Evolutionary conservation across 139 green algal species (phyloP).

Genomic region (Chlorella sp.): DNA sequence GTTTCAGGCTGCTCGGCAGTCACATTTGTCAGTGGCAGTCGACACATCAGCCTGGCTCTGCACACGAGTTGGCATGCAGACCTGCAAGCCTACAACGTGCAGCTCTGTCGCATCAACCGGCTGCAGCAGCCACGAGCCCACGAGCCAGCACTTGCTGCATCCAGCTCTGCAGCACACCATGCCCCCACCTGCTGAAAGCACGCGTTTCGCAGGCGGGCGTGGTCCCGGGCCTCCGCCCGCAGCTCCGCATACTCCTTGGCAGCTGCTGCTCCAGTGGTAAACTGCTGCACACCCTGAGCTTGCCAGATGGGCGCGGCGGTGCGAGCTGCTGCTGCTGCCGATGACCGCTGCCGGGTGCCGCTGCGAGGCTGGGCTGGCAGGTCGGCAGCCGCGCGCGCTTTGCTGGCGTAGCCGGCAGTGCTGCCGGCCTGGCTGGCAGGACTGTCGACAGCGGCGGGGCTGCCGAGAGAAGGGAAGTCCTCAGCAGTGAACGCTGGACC

Average conservation of each 20-base stretch:
- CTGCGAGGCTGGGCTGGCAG: not conserved
- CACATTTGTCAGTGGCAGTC: too few species aligned
- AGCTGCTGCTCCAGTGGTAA: slow-evolving; percentile 63
- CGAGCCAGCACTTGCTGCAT: too few species aligned
- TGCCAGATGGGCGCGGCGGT: not conserved
- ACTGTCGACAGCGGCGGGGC: not conserved
- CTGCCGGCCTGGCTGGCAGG: not conserved
- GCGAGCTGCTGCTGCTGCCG: not conserved
- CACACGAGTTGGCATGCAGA: too few species aligned
- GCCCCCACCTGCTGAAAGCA: slow-evolving; percentile 73
- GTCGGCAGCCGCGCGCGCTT: not conserved
- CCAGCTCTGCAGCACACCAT: not conserved
- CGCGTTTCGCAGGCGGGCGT: slow-evolving; percentile 69
- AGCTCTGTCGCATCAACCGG: too few species aligned
- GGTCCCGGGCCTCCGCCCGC: slow-evolving; percentile 64
- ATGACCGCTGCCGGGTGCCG: not conserved
- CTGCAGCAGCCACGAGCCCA: too few species aligned
- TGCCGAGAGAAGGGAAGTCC: slow-evolving; percentile 50
- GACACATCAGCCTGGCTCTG: too few species aligned
- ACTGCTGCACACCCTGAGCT: slow-evolving; percentile 41
- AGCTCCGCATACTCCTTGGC: slow-evolving; percentile 59
- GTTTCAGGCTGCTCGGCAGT: too few species aligned
- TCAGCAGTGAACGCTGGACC: slow-evolving; percentile 33
- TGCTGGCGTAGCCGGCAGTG: slow-evolving; percentile 21
- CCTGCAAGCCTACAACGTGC: too few species aligned